phyloP scores from a whole-genome alignment of 257 asterid genomes.

The Solanum bulbocastanum region DNA sequence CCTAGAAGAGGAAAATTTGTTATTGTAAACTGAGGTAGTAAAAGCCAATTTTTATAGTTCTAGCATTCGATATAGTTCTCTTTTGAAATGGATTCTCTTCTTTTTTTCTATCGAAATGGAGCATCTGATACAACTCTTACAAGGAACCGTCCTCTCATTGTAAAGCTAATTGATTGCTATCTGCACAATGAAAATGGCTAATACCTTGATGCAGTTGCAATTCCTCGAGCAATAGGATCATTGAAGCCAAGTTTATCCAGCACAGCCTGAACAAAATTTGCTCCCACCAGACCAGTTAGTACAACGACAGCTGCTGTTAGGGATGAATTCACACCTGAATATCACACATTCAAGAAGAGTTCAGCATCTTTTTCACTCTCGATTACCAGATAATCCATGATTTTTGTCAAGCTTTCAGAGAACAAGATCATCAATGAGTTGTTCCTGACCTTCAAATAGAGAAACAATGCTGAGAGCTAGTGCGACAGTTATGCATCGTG shows the following conservation, averaged over 20 bases:
- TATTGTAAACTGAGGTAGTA: background rate
- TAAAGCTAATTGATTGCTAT: background rate
- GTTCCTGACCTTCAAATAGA: slow-evolving; percentile 70
- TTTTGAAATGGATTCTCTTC: background rate
- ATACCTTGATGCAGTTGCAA: slow-evolving; percentile 98
- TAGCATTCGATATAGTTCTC: background rate
- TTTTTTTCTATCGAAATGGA: background rate
- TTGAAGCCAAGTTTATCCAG: slow-evolving; percentile 79
- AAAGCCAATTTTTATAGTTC: background rate
- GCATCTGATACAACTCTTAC: background rate
- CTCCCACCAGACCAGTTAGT: slow-evolving; percentile 88
- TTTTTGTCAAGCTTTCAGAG: background rate
- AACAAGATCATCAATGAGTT: background rate
- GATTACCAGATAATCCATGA: background rate
- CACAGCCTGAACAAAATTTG: slow-evolving; percentile 79
- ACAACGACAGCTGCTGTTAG: slow-evolving; percentile 97
- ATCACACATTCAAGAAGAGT: background rate
- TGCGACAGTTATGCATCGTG: slow-evolving; percentile 99
- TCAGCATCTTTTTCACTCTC: background rate
- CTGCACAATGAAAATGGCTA: background rate
- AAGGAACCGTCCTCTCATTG: background rate
- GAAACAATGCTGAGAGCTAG: slow-evolving; percentile 95
- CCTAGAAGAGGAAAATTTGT: background rate
- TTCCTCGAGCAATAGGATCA: slow-evolving; percentile 97
- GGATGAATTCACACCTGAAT: slow-evolving; percentile 88